These are phyloP conservation scores for Phylloporus gajari DNA, from an alignment of 1,284 basidiomycete genomes.

Conservation along the genomic window DNA sequence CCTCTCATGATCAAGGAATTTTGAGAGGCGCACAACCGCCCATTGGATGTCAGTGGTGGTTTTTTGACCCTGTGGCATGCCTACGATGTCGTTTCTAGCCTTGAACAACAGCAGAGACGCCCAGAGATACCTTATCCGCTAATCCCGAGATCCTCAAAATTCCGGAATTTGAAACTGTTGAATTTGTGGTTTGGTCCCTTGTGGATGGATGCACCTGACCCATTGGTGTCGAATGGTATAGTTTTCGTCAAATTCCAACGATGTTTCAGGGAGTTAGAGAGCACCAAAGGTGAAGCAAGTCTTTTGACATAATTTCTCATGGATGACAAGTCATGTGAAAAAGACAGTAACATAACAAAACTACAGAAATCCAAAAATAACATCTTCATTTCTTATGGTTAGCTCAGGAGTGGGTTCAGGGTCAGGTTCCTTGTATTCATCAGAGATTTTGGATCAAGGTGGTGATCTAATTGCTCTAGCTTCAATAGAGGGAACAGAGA, in stretches of 20 bases:
- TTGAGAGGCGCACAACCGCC: constrained; percentile 3
- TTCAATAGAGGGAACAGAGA: too few relatives aligned
- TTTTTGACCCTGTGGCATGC: not conserved
- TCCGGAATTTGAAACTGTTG: too few relatives aligned
- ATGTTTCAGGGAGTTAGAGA: constrained; percentile 8
- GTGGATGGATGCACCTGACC: too few relatives aligned
- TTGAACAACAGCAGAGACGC: too few relatives aligned
- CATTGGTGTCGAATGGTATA: constrained; percentile 2
- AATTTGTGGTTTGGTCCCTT: too few relatives aligned
- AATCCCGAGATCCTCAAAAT: not conserved
- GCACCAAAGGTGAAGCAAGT: not conserved
- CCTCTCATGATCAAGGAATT: not conserved
- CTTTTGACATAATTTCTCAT: not conserved
- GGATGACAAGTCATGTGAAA: not conserved
- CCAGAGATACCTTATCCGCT: too few relatives aligned
- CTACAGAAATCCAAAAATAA: too few relatives aligned
- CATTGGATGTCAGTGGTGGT: not conserved
- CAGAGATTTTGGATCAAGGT: too few relatives aligned
- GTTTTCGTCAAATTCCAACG: constrained; percentile 1
- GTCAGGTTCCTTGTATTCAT: too few relatives aligned
- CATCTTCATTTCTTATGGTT: too few relatives aligned
- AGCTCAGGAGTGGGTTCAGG: too few relatives aligned
- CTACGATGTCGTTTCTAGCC: not conserved
- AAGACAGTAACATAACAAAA: constrained; percentile 10
- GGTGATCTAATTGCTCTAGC: too few relatives aligned